Evolutionary conservation across 768 basidiomycete species (phyloP), one percentile per base, ranked within the genome.

Genomic region (Mycena pura): DNA sequence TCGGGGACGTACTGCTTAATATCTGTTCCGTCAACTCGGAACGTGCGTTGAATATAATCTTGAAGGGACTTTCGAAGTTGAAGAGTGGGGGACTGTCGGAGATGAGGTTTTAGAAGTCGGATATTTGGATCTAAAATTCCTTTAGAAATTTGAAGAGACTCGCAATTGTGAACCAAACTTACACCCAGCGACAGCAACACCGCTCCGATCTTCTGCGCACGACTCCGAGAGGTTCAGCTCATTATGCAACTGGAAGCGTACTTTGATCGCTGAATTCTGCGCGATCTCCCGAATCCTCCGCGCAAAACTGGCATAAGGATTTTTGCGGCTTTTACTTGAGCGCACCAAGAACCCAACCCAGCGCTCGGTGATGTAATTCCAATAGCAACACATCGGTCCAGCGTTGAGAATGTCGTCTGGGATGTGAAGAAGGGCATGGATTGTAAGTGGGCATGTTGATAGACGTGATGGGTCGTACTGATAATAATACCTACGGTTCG

Each of bases 201-300:
- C 52, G 9, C 9, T 10, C 9, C 19, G 8, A 22, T 54, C 52
- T 25, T 54, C 52, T 27, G 19, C 38, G 52, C 39, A 27, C 6
- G 10, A 15, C 6, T 24, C 24, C 7, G 52, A 54, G 36, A 54
- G 39, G 21, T 54, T 38, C 39, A 54, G 52, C 25, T 40, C 52
- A 6, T 39, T 22, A 5, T 15, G 15, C 34, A 54, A 24, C 17
- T 54, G 7, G 52, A n/a, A n/a, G n/a, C n/a, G n/a, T n/a, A n/a
- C n/a, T n/a, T n/a, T n/a, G n/a, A n/a, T n/a, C n/a, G n/a, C 52
- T 6, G 9, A 11, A 27, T 54, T 54, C 38, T 54, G 52, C 5
- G 52, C 52, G 38, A 54, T 54, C 29, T 54, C 52, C 10, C 52
- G 52, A 21, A 55, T 22, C 4, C 53, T 39, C n/a, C 53, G 53